Conservation (phyloP, 192 early-diverging fungal species). For the Martensiomyces pterosporus region DNA sequence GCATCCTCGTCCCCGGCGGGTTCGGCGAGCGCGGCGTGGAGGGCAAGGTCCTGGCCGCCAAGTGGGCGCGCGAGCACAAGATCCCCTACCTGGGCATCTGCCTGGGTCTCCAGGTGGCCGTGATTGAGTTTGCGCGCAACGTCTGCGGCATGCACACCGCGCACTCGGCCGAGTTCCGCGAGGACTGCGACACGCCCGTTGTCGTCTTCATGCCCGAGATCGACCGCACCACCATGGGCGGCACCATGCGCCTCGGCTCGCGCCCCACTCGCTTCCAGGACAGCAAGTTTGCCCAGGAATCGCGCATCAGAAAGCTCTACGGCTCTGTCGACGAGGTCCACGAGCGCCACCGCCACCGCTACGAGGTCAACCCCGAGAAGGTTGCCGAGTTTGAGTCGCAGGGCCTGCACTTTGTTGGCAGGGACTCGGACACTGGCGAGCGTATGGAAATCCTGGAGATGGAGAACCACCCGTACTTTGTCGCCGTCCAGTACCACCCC, state of each 20-base stretch:
- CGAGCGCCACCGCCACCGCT: constrained; percentile 96
- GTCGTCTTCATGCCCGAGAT: constrained; percentile 99
- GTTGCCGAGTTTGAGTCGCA: constrained; percentile 70
- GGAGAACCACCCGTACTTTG: constrained; percentile 86
- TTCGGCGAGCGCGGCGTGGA: constrained; percentile 96
- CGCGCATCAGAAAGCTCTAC: constrained; percentile 67
- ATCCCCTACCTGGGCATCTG: constrained; percentile 98
- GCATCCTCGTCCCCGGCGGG: constrained; percentile 96
- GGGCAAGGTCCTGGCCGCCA: constrained; percentile 91
- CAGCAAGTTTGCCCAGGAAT: constrained; percentile 53
- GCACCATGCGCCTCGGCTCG: constrained; percentile 93
- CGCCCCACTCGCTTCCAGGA: constrained; percentile 79
- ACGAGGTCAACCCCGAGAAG: constrained; percentile 93
- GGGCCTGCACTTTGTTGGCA: constrained; percentile 86
- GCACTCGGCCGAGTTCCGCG: constrained; percentile 81
- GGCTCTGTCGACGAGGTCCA: constrained; percentile 54
- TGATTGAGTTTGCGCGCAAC: constrained; percentile 95
- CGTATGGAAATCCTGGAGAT: constrained; percentile 98
- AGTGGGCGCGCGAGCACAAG: constrained; percentile 97
- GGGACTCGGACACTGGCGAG: constrained; percentile 85
- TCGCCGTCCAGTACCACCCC: constrained; percentile 95
- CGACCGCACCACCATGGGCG: constrained; percentile 84
- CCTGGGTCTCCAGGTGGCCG: constrained; percentile 94
- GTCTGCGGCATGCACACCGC: constrained; percentile 78
- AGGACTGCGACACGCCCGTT: constrained; percentile 66